Base-by-base conservation (phyloP, 768 basidiomycete genomes). In the Obba rivulosa region DNA sequence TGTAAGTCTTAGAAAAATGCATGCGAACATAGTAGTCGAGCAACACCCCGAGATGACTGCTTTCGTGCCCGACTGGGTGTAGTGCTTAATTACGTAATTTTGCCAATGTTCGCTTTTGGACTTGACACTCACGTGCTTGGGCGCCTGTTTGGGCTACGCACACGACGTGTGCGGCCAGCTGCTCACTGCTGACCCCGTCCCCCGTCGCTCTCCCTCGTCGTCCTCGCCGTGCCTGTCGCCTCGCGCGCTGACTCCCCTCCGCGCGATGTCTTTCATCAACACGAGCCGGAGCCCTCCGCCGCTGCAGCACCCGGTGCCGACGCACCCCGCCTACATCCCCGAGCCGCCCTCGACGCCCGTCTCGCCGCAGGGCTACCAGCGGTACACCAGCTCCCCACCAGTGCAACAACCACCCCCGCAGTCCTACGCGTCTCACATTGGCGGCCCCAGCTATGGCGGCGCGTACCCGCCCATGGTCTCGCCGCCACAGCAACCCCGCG, bases 251-350 rank as follows among this genome's bases (percentile, higher is more conserved):
- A 11, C 16, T 20, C 13, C 28, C 5, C 28, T 13, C 5, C 28
- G 28, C 37, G 37, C 20, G 8, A 62, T 64, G 62, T 47, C 60
- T 43, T 75, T 70, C 65, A 68, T 67, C 55, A 73, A 71, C 1
- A 61, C 55, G 52, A 60, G 38, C 49, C 69, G 69, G 28, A 87
- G 86, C 0, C 87, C 87, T 1, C 88, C 89, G 2, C 89, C 88
- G 0, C 75, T 93, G 2, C 85, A 88, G 42, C 91, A 93, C 61
- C 91, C 91, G 2, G 85, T 91, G 0, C 91, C 91, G 0, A 92
- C 90, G 0, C 89, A 92, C 53, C 91, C 88, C 0, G 82, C 85
- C 0, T 89, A 83, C 64, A 87, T 92, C 49, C 91, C 85, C 21
- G 88, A 87, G 47, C 88, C 85, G 0, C 89, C 85, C 0, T 81